Evolutionary conservation across 805 yeast genomes (phyloP).

Genomic region (Candida silvicultrix): DNA sequence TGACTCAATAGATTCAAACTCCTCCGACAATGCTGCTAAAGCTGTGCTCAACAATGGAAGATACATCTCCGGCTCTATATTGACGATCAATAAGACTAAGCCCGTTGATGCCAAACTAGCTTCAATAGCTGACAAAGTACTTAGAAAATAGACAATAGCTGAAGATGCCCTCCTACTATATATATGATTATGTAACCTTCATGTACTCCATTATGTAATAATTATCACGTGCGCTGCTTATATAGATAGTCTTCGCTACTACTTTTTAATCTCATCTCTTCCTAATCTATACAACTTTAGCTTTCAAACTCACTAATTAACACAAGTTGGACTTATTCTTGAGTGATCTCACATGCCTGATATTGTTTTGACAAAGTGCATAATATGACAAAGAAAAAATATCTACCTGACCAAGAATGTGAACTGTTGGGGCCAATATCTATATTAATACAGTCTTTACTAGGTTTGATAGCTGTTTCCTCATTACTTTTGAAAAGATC

Average conservation of each 20-base stretch:
- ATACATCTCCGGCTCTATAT: constrained; percentile 13
- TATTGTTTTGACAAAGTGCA: too few species aligned
- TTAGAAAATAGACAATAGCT: not conserved
- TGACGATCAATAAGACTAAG: constrained; percentile 1
- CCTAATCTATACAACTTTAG: too few species aligned
- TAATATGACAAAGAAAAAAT: not conserved
- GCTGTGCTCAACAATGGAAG: constrained; percentile 16
- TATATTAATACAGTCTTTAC: constrained; percentile 60
- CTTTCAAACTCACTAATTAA: too few species aligned
- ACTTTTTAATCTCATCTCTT: too few species aligned
- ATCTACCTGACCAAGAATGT: constrained; percentile 29
- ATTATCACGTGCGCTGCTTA: too few species aligned
- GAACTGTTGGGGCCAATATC: constrained; percentile 83
- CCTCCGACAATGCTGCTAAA: not conserved
- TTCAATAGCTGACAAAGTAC: not conserved
- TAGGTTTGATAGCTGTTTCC: constrained; percentile 74
- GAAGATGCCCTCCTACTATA: not conserved
- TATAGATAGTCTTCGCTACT: too few species aligned
- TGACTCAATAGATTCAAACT: constrained; percentile 1
- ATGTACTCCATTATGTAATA: too few species aligned
- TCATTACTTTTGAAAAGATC: constrained; percentile 70
- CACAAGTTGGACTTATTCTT: too few species aligned
- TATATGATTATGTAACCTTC: too few species aligned
- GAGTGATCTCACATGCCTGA: not conserved
- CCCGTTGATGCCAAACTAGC: not conserved